Evolutionary conservation across 2,329 filamentous ascomycete genomes (phyloP).

Genomic region (Claviceps lovelessii): DNA sequence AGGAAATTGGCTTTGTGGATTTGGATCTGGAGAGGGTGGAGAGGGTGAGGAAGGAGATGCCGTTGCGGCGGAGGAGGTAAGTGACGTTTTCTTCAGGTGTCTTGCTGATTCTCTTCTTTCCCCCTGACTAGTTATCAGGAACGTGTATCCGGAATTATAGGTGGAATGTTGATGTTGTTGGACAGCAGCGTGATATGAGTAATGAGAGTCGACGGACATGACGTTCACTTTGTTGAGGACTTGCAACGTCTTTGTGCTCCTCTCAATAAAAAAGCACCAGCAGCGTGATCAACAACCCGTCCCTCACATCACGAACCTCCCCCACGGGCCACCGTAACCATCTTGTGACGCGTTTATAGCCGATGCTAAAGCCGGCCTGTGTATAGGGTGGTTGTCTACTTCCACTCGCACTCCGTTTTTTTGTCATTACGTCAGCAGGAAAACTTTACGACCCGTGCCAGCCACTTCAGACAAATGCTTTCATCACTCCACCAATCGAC

Average conservation of each 20-base stretch:
- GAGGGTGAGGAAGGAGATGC: slow-evolving; percentile 37
- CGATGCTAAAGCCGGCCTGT: too few species aligned
- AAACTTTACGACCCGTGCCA: slow-evolving; percentile 8
- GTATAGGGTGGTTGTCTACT: too few species aligned
- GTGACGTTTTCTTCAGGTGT: slow-evolving; percentile 13
- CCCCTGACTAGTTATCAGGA: neutral
- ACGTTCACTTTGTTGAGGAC: neutral
- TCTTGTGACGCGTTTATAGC: neutral
- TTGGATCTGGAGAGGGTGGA: slow-evolving; percentile 35
- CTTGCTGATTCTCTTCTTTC: neutral
- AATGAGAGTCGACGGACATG: neutral
- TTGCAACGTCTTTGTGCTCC: too few species aligned
- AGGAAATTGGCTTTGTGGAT: slow-evolving; percentile 40
- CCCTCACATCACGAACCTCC: too few species aligned
- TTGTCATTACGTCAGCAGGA: slow-evolving; percentile 9
- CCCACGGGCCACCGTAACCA: too few species aligned
- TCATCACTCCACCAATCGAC: slow-evolving; percentile 4
- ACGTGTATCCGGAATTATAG: neutral
- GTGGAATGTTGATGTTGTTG: neutral
- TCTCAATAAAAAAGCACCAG: neutral
- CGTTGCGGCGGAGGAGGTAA: slow-evolving; percentile 36
- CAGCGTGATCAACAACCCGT: neutral
- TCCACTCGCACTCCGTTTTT: neutral
- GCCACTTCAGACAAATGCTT: slow-evolving; percentile 1
- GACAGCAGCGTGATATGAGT: neutral